Evolutionary conservation across 192 early-diverging fungal genomes (phyloP).

Genomic region (Coemansia brasiliensis): DNA sequence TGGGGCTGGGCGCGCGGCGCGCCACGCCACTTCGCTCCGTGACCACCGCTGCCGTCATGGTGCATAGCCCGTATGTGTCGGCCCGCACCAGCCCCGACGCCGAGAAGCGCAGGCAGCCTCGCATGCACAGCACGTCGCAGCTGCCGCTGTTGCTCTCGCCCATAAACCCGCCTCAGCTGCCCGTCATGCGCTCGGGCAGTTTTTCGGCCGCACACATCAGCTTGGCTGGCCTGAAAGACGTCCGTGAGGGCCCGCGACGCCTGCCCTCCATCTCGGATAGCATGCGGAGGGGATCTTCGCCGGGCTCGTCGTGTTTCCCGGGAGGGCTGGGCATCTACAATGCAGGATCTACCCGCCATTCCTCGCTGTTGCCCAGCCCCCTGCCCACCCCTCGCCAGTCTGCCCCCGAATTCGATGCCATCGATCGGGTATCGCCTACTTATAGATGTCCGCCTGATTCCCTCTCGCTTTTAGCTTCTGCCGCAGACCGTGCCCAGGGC

Average conservation of each 20-base stretch:
- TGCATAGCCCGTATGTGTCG: constrained; percentile 17
- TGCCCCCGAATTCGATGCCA: constrained; percentile 33
- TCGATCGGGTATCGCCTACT: constrained; percentile 7
- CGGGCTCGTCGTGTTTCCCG: constrained; percentile 13
- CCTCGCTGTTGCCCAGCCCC: constrained; percentile 40
- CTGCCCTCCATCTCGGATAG: constrained; percentile 50
- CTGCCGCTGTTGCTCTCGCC: constrained; percentile 53
- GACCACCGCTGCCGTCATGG: constrained; percentile 40
- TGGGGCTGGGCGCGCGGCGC: constrained; percentile 24
- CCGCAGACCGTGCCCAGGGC: constrained; percentile 31
- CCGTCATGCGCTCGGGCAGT: constrained; percentile 9
- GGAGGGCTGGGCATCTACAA: constrained; percentile 47
- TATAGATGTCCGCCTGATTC: constrained; percentile 22
- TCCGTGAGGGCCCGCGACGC: constrained; percentile 47
- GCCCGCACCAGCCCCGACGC: not conserved
- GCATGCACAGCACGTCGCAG: constrained; percentile 10
- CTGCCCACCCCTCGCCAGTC: constrained; percentile 42
- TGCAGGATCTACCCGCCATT: constrained; percentile 2
- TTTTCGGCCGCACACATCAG: constrained; percentile 18
- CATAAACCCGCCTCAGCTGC: constrained; percentile 11
- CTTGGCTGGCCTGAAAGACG: constrained; percentile 43
- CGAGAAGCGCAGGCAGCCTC: not conserved
- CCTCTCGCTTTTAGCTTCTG: constrained; percentile 28
- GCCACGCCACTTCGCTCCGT: constrained; percentile 35
- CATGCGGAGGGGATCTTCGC: constrained; percentile 20